Evolutionary conservation across 2,329 filamentous ascomycete genomes (phyloP).

Genomic region (Neoscytalidium dimidiatum): DNA sequence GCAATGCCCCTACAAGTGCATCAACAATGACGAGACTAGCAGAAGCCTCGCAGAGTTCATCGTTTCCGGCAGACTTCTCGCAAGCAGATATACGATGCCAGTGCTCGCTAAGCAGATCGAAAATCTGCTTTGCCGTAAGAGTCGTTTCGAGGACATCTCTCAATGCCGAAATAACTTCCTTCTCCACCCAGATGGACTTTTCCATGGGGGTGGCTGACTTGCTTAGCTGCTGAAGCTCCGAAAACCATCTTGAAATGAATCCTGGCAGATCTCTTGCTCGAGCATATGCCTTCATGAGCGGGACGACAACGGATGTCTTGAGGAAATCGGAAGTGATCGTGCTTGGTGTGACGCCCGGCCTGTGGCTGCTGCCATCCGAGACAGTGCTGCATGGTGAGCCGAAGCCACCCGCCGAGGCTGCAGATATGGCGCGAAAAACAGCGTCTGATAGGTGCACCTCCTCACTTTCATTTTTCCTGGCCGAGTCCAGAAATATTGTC

Average conservation of each 20-base stretch:
- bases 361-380: not conserved
- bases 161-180: constrained; percentile 27
- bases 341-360: not conserved
- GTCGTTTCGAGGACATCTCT: constrained; percentile 32
- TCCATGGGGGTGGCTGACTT: not conserved
- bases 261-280: constrained; percentile 36
- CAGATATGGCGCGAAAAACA: constrained; percentile 2
- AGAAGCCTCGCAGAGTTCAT: not conserved
- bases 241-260: constrained; percentile 37
- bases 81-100: constrained; percentile 4
- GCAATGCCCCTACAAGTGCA: constrained; percentile 11
- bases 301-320: constrained; percentile 28
- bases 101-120: constrained; percentile 33
- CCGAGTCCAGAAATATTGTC: constrained; percentile 32
- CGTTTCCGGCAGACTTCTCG: not conserved
- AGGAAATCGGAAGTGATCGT: constrained; percentile 4
- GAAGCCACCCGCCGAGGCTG: not conserved
- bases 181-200: constrained; percentile 34
- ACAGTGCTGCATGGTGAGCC: not conserved
- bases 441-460: not conserved
- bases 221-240: constrained; percentile 28
- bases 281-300: constrained; percentile 36
- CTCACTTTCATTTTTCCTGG: constrained; percentile 19
- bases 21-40: constrained; percentile 18
- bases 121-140: constrained; percentile 35